Evolutionary conservation across 345 rosid genomes (phyloP).

Genomic region (Camelina laxa): DNA sequence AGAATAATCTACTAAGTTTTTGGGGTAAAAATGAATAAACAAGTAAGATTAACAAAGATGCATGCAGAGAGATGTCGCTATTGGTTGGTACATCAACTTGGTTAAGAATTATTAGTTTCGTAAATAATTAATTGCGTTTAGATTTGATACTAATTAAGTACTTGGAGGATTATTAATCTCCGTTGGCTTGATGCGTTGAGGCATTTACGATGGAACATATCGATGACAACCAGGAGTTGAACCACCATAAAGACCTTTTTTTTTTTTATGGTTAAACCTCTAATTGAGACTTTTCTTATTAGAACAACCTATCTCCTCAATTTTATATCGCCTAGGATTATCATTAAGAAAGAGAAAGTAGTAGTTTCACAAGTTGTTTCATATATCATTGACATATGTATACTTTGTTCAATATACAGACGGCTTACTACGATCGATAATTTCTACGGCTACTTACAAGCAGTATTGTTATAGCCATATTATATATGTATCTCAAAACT

Average conservation of each 20-base stretch:
- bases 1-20: neutral
- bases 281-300: slow-evolving; percentile 17
- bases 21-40: neutral
- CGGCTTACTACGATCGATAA: neutral
- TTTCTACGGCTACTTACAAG: neutral
- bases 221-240: slow-evolving; percentile 43
- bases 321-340: neutral
- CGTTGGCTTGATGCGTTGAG: slow-evolving; percentile 33
- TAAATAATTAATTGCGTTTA: neutral
- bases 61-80: neutral
- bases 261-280: slow-evolving; percentile 16
- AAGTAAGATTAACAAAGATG: neutral
- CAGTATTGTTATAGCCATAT: neutral
- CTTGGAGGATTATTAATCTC: neutral
- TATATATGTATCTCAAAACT: neutral
- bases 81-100: slow-evolving; percentile 33
- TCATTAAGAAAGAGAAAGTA: slow-evolving; percentile 14
- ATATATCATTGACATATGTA: neutral
- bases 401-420: neutral
- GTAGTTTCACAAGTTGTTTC: slow-evolving; percentile 27
- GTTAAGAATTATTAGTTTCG: slow-evolving; percentile 16
- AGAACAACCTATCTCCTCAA: slow-evolving; percentile 12
- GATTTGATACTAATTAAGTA: neutral
- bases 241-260: slow-evolving; percentile 26
- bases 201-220: slow-evolving; percentile 35